Evolutionary conservation across 2,329 filamentous ascomycete genomes (phyloP), one percentile per base, ranked within the genome.

Genomic region (Orbilia blumenaviensis): DNA sequence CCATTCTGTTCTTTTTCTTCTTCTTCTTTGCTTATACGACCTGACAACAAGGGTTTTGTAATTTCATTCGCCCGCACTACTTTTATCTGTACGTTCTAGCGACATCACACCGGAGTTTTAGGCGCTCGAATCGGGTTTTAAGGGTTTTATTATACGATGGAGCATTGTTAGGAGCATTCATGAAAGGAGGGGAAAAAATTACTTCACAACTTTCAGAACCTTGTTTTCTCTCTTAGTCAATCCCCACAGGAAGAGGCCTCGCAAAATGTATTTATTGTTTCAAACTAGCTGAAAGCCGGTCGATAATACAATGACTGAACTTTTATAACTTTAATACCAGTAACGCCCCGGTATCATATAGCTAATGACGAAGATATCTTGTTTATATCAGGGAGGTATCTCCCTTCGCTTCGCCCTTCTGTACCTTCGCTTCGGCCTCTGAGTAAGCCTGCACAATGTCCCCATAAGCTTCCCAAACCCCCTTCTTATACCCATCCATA

Each of bases 401-500:
- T 1, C 63, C 66, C 56, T 72, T 78, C 58, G 80, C 80, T 66
- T 82, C 83, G 25, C 82, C 82, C 81, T 83, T 81, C 81, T 95
- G 82, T 41, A 94, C 88, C 81, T 83, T 84, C 79, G 84, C 82
- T 85, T 97, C 93, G 87, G 94, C 91, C 83, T 86, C 85, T 80
- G 89, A 89, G 83, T 97, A 96, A 0, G 90, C 91, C 60, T 88
- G 87, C 44, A 97, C 83, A 9, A 94, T 91, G 50, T 87, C 85
- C 0, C 92, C 93, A 83, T 98, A 98, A 82, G 84, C 84, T 82
- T 92, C 88, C 84, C 92, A 98, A 1, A 90, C 85, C 0, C 88
- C 91, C 78, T 89, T 84, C 78, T 89, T 87, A 84, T 94, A 99
- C 1, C 95, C 94, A 1, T 91, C 88, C 42, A 91, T 92, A 48